These are phyloP conservation scores for Parathielavia hyrcaniae DNA, from an alignment of 495 filamentous ascomycete genomes.

Conservation along the genomic window DNA sequence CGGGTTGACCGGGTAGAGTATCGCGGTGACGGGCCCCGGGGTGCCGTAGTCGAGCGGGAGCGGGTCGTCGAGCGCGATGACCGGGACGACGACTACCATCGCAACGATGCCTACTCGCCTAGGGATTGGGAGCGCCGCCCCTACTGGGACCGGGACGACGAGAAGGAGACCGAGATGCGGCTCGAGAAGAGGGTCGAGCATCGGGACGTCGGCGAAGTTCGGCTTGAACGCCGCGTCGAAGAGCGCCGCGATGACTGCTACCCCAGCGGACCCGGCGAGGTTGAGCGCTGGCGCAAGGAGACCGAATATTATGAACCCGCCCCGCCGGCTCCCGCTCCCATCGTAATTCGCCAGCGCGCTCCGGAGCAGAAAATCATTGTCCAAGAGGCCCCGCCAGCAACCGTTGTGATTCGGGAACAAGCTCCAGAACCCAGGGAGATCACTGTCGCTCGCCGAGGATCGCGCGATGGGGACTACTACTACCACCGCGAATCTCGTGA, in stretches of 20 bases:
- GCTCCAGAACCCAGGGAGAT: conserved; percentile 44
- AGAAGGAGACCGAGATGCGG: conserved; percentile 38
- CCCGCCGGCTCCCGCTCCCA: conserved; percentile 48
- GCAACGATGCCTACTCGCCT: conserved; percentile 22
- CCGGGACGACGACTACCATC: conserved; percentile 27
- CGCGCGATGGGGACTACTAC: conserved; percentile 46
- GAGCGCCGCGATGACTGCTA: conserved; percentile 39
- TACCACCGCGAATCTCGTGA: conserved; percentile 53
- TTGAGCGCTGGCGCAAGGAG: conserved; percentile 59
- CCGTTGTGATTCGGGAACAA: conserved; percentile 60
- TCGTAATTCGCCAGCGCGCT: conserved; percentile 58
- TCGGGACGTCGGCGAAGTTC: conserved; percentile 41
- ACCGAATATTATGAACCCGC: conserved; percentile 60
- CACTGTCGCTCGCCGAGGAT: conserved; percentile 47
- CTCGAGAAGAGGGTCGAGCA: conserved; percentile 41
- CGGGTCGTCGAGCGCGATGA: conserved; percentile 34
- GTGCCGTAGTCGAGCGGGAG: conserved; percentile 31
- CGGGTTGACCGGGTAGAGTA: conserved; percentile 28
- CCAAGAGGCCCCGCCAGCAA: conserved; percentile 63
- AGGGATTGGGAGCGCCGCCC: conserved; percentile 37
- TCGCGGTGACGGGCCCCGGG: conserved; percentile 30
- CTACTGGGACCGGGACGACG: conserved; percentile 41
- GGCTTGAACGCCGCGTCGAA: conserved; percentile 44
- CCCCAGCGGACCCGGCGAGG: conserved; percentile 36
- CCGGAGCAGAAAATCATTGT: conserved; percentile 67